Base-by-base conservation (phyloP, 371 early-diverging fungal genomes). In the Vairimorpha necatrix region DNA sequence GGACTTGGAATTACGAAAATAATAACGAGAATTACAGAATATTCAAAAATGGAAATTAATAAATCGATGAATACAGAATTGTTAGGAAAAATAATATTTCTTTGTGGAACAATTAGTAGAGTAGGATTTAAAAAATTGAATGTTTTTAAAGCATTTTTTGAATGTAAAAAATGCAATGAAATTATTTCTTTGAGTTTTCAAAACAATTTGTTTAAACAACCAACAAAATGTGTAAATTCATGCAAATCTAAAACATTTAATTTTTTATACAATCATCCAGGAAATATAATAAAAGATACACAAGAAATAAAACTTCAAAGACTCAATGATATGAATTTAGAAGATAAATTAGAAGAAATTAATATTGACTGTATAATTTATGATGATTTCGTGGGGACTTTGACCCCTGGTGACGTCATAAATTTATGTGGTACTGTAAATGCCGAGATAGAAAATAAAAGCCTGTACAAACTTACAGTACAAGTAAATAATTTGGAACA, bases 281-380 rank as follows among this genome's bases (percentile, higher is more conserved):
- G 70, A 28, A 82, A 61, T 24, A 34, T 36, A 16, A 65, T 63
- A 16, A 47, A 34, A 42, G 85, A 85, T 74, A 47, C 34, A 7
- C 85, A 85, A 68, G 79, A 80, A 74, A 75, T 85, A 39, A 77
- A 76, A 72, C 61, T 85, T 22, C 81, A 81, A 38, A 81, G 82
- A 53, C 16, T 79, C 7, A 78, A 63, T 54, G 33, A 65, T 9
- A 39, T 42, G 70, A 39, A 14, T 24, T 28, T 18, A 47, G 62
- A 76, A 7, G 53, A 67, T 34, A 63, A 61, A 20, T 61, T 26
- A 30, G 50, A 68, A 20, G 75, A 74, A 28, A 69, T 75, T 32
- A 80, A 62, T 7, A 74, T 81, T 20, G 79, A 83, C 18, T 75
- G 76, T 42, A 68, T 76, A 50, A 30, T 85, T 18, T 62, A 73